Conservation (phyloP, 768 basidiomycete genomes). For the Psilocybe azurescens region DNA sequence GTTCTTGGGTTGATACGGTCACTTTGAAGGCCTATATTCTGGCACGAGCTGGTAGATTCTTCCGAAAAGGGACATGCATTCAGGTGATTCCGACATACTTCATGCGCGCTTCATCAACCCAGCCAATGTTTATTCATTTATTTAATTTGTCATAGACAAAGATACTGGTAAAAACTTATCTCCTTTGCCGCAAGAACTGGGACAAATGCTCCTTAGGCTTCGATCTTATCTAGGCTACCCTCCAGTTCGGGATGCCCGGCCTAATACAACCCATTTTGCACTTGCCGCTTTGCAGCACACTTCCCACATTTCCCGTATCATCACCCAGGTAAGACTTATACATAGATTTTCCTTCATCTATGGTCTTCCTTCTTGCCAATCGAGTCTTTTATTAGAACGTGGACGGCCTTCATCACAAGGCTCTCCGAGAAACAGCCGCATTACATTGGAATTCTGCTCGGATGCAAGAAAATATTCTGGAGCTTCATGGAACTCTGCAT, state of each 20-base stretch:
- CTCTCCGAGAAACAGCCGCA: conserved; percentile 45
- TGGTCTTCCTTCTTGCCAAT: neutral
- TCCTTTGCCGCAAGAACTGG: conserved; percentile 3
- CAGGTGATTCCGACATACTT: conserved; percentile 46
- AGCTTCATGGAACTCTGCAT: conserved; percentile 90
- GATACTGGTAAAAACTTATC: conserved; percentile 67
- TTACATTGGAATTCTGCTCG: conserved; percentile 41
- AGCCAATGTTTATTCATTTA: conserved; percentile 15
- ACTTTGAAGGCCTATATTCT: conserved; percentile 65
- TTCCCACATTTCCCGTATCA: conserved; percentile 59
- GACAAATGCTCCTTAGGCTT: conserved; percentile 44
- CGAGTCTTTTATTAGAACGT: conserved; percentile 59
- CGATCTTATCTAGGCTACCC: conserved; percentile 87
- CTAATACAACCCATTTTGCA: conserved; percentile 90
- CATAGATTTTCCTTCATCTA: neutral
- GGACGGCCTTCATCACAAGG: conserved; percentile 93
- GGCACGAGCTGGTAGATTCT: conserved; percentile 82
- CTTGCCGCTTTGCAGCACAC: conserved; percentile 83
- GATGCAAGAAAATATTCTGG: conserved; percentile 59
- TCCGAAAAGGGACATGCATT: conserved; percentile 71
- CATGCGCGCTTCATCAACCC: neutral
- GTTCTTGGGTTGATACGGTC: neutral
- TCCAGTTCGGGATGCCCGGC: conserved; percentile 78
- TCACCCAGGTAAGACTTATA: conserved; percentile 69
- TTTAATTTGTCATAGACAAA: conserved; percentile 54